These are phyloP conservation scores for Thelonectria blattea DNA, from an alignment of 2,329 filamentous ascomycete genomes.

Conservation along the genomic window DNA sequence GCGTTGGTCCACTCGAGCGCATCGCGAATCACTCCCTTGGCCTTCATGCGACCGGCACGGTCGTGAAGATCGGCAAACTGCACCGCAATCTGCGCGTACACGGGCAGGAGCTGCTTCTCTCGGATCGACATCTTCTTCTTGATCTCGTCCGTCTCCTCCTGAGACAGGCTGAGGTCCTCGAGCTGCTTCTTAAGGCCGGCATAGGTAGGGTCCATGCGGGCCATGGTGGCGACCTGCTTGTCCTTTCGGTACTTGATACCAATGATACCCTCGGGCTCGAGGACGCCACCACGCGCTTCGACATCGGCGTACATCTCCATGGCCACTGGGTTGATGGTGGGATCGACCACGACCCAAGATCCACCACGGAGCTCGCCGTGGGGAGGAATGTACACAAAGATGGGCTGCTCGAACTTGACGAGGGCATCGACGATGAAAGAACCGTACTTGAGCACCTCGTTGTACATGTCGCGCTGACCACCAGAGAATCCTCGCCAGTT, in stretches of 20 bases:
- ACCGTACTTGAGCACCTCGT: slow-evolving; percentile 99
- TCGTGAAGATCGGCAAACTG: slow-evolving; percentile 98
- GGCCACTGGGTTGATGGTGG: slow-evolving; percentile 92
- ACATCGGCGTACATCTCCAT: slow-evolving; percentile 99
- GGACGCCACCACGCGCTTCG: slow-evolving; percentile 92
- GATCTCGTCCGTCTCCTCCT: slow-evolving; percentile 78
- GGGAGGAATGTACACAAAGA: slow-evolving; percentile 99
- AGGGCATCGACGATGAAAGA: slow-evolving; percentile 98
- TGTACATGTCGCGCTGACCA: slow-evolving; percentile 99
- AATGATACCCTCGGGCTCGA: slow-evolving; percentile 97
- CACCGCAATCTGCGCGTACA: slow-evolving; percentile 93
- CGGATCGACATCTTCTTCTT: slow-evolving; percentile 84
- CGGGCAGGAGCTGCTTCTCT: slow-evolving; percentile 86
- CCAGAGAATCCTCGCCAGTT: slow-evolving; percentile 99
- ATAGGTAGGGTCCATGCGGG: slow-evolving; percentile 86
- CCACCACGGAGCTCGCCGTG: slow-evolving; percentile 97
- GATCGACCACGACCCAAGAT: slow-evolving; percentile 98
- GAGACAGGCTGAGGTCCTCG: slow-evolving; percentile 63
- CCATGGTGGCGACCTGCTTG: slow-evolving; percentile 97
- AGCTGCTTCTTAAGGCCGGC: slow-evolving; percentile 82
- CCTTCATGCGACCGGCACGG: slow-evolving; percentile 95
- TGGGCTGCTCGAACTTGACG: slow-evolving; percentile 97
- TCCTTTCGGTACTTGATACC: slow-evolving; percentile 99
- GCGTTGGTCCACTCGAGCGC: slow-evolving; percentile 85
- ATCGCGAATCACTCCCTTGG: slow-evolving; percentile 91